Evolutionary conservation across 2,329 filamentous ascomycete species (phyloP).

Genomic region (Trichoderma polysporum): DNA sequence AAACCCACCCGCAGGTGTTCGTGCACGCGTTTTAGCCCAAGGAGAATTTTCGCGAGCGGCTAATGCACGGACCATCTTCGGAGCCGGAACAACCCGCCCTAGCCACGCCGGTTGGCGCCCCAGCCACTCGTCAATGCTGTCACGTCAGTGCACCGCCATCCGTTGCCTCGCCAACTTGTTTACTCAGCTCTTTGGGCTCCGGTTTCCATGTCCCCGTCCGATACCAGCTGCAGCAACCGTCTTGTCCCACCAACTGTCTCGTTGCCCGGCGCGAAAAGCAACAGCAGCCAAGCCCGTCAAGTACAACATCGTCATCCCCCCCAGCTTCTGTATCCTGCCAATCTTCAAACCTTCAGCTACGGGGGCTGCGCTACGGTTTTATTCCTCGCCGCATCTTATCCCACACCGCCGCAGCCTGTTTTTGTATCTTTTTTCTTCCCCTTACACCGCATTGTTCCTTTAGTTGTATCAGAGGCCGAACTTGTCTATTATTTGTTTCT

Average conservation of each 20-base stretch:
- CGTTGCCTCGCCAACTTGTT: constrained; percentile 40
- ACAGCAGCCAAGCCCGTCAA: constrained; percentile 1
- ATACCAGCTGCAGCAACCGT: constrained; percentile 23
- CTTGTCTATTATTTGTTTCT: not conserved
- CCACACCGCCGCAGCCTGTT: constrained; percentile 9
- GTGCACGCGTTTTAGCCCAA: constrained; percentile 2
- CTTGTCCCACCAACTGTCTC: constrained; percentile 23
- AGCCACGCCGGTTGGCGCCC: constrained; percentile 1
- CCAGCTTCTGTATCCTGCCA: constrained; percentile 1
- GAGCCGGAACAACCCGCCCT: constrained; percentile 4
- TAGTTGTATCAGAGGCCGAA: not conserved
- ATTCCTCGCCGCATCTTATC: not conserved
- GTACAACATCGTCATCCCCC: constrained; percentile 20
- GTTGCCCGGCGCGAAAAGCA: constrained; percentile 22
- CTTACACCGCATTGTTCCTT: constrained; percentile 19
- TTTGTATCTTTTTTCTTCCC: not conserved
- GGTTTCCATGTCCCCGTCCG: constrained; percentile 8
- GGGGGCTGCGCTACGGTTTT: constrained; percentile 9
- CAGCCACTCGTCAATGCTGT: constrained; percentile 5
- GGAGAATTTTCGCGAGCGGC: constrained; percentile 10
- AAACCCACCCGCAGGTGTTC: not conserved
- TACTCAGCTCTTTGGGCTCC: constrained; percentile 28
- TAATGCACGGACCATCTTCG: constrained; percentile 16
- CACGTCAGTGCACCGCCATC: constrained; percentile 17
- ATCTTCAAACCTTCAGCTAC: constrained; percentile 8